Evolutionary conservation across 257 asterid species (phyloP).

Genomic region (Mentha longifolia): DNA sequence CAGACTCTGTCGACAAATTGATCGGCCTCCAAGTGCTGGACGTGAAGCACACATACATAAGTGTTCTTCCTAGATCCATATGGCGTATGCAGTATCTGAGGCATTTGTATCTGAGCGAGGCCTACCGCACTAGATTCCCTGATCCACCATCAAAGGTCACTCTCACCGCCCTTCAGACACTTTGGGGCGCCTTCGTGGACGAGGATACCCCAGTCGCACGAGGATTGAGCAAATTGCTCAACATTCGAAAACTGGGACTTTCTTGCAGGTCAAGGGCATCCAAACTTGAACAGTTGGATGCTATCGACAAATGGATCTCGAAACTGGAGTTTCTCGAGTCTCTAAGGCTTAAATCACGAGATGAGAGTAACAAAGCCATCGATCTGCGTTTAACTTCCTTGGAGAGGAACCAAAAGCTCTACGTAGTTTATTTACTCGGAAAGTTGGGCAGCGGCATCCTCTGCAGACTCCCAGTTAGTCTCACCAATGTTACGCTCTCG

Average conservation of each 20-base stretch:
- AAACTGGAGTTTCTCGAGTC: constrained; percentile 14
- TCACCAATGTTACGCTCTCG: constrained; percentile 33
- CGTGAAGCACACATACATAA: constrained; percentile 42
- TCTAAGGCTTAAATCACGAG: constrained; percentile 38
- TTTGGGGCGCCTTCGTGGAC: constrained; percentile 43
- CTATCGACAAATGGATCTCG: constrained; percentile 33
- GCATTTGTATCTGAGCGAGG: constrained; percentile 42
- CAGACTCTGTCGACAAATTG: constrained; percentile 25
- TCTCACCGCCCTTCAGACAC: constrained; percentile 32
- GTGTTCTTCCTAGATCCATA: constrained; percentile 37
- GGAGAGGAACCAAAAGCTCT: constrained; percentile 4
- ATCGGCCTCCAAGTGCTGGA: constrained; percentile 37
- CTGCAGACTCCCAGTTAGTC: constrained; percentile 20
- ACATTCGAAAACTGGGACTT: constrained; percentile 35
- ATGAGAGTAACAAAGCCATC: constrained; percentile 20
- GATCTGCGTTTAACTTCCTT: constrained; percentile 25
- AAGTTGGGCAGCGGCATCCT: constrained; percentile 18
- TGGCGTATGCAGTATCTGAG: constrained; percentile 41
- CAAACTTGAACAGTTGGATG: too few relatives aligned
- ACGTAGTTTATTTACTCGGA: constrained; percentile 36
- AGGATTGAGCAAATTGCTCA: constrained; percentile 29
- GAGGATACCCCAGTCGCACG: constrained; percentile 23
- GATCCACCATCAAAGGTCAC: constrained; percentile 17
- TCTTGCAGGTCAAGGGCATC: constrained; percentile 33
- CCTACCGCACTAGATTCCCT: constrained; percentile 37